These are phyloP conservation scores for Candida sp. DNA, from an alignment of 1,139 yeast species.

Conservation along the genomic window DNA sequence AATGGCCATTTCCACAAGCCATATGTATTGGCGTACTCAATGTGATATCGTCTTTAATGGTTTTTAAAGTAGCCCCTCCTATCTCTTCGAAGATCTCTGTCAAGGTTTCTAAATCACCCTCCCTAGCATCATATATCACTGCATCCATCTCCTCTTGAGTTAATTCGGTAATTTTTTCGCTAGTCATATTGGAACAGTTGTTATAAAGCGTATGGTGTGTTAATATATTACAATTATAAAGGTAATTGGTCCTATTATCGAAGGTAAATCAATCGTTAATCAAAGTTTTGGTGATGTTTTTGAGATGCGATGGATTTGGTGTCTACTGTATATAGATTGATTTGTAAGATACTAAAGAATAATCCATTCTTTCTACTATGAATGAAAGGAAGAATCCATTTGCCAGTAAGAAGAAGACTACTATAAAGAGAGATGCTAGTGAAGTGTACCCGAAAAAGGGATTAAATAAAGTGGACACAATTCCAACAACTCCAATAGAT, in stretches of 20 bases:
- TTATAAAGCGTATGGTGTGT: not conserved
- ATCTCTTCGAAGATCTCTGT: constrained; percentile 64
- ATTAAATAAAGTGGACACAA: constrained; percentile 29
- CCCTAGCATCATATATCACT: constrained; percentile 78
- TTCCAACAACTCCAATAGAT: constrained; percentile 35
- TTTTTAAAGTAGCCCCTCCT: constrained; percentile 45
- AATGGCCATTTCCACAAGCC: constrained; percentile 94
- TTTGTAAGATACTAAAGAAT: too few relatives aligned
- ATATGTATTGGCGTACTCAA: constrained; percentile 81
- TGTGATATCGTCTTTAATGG: constrained; percentile 61
- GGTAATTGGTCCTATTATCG: not conserved
- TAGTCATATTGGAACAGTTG: constrained; percentile 10
- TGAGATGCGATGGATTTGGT: not conserved
- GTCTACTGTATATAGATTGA: not conserved
- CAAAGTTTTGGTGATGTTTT: not conserved
- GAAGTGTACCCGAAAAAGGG: constrained; percentile 37
- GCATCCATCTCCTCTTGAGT: constrained; percentile 80
- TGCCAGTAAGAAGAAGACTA: constrained; percentile 21
- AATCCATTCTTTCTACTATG: too few relatives aligned
- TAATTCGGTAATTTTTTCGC: constrained; percentile 17
- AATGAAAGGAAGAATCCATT: constrained; percentile 28
- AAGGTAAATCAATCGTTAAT: not conserved
- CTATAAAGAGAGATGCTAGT: constrained; percentile 30
- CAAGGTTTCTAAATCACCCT: constrained; percentile 77
- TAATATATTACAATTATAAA: not conserved